Evolutionary conservation across 2,329 filamentous ascomycete species (phyloP).

Genomic region (Zalaria sp.): DNA sequence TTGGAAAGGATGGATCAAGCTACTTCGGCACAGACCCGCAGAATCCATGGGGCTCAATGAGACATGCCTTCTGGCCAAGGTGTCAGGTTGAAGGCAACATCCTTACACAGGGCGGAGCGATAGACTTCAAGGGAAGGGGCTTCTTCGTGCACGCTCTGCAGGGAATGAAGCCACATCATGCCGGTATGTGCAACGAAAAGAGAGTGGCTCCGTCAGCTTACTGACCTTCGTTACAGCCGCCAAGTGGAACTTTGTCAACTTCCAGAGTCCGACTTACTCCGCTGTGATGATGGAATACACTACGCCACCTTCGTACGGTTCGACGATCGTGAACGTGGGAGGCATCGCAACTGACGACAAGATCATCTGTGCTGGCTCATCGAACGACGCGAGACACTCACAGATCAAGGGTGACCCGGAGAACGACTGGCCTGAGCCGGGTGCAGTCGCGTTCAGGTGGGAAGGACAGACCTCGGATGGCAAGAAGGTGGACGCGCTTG

Average conservation of each 20-base stretch:
- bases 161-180: slow-evolving; percentile 98
- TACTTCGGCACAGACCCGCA: slow-evolving; percentile 73
- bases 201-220: slow-evolving; percentile 1
- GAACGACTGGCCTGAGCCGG: slow-evolving; percentile 83
- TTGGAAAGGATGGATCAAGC: slow-evolving; percentile 70
- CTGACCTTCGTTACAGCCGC: slow-evolving; percentile 38
- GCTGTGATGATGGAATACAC: slow-evolving; percentile 93
- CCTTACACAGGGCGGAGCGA: slow-evolving; percentile 63
- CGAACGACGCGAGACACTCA: slow-evolving; percentile 53
- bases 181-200: slow-evolving; percentile 37
- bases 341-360: slow-evolving; percentile 69
- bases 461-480: slow-evolving; percentile 62
- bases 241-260: slow-evolving; percentile 86
- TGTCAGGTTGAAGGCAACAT: slow-evolving; percentile 72
- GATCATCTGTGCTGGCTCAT: slow-evolving; percentile 58
- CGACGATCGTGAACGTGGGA: slow-evolving; percentile 69
- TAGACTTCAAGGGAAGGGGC: slow-evolving; percentile 69
- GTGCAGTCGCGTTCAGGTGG: slow-evolving; percentile 63
- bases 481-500: slow-evolving; percentile 52
- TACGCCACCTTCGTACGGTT: slow-evolving; percentile 84
- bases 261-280: slow-evolving; percentile 76
- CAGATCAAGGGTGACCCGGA: slow-evolving; percentile 57
- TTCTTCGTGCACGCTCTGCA: slow-evolving; percentile 78
- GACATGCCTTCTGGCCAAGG: slow-evolving; percentile 88
- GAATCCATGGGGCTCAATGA: slow-evolving; percentile 85